These are phyloP conservation scores for Tylopilus balloui DNA, from an alignment of 768 basidiomycete genomes.

Conservation along the genomic window DNA sequence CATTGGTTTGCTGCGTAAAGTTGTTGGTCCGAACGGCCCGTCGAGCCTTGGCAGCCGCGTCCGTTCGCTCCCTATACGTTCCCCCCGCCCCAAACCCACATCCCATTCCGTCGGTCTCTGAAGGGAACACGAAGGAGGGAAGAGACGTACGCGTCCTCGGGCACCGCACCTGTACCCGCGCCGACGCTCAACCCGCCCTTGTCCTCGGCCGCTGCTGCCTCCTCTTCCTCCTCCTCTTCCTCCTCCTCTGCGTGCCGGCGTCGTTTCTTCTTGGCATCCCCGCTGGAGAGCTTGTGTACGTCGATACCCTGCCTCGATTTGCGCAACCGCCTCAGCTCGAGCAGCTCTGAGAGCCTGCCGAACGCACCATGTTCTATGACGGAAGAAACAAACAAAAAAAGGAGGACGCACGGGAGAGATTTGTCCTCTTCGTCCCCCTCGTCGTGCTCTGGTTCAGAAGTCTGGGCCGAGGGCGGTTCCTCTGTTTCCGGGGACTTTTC, in stretches of 20 bases:
- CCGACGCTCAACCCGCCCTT: slow-evolving; percentile 57
- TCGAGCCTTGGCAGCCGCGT: slow-evolving; percentile 66
- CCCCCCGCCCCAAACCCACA: too few species aligned
- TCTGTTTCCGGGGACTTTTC: slow-evolving; percentile 41
- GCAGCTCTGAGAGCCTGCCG: slow-evolving; percentile 70
- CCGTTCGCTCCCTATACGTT: slow-evolving; percentile 61
- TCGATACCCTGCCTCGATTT: slow-evolving; percentile 81
- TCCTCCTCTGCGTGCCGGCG: slow-evolving; percentile 45
- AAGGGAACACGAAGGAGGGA: not conserved
- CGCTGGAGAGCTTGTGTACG: slow-evolving; percentile 75
- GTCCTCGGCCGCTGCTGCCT: slow-evolving; percentile 41
- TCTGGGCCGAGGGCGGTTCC: not conserved
- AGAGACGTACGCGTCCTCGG: slow-evolving; percentile 45
- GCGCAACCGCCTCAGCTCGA: slow-evolving; percentile 76
- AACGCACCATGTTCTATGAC: not conserved
- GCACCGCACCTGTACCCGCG: slow-evolving; percentile 12
- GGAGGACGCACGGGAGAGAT: slow-evolving; percentile 51
- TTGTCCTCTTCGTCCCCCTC: slow-evolving; percentile 34
- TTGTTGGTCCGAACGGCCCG: slow-evolving; percentile 80
- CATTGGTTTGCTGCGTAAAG: slow-evolving; percentile 96
- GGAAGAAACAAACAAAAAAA: too few species aligned
- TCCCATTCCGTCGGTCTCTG: not conserved
- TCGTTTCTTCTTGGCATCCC: slow-evolving; percentile 71
- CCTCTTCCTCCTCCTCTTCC: too few species aligned
- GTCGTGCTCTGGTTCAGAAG: slow-evolving; percentile 9